phyloP scores from a whole-genome alignment of 129 eudicot species.

The Tagetes erecta region DNA sequence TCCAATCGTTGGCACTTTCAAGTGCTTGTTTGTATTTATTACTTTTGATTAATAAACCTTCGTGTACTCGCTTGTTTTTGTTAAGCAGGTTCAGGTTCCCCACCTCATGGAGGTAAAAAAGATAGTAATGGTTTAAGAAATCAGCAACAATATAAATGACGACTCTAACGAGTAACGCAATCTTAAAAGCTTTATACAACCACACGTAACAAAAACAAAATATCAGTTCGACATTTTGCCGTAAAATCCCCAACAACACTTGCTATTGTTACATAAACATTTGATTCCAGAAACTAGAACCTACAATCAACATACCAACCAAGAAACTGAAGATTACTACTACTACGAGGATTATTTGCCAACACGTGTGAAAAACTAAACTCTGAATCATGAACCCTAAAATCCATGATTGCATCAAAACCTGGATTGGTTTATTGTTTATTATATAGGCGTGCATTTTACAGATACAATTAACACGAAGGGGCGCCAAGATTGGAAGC shows the following conservation, averaged over 20 bases:
- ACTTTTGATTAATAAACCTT: too few species aligned
- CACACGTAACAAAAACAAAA: not conserved
- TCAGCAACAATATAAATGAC: not conserved
- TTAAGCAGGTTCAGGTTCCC: too few species aligned
- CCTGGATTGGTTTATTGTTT: conserved; percentile 16
- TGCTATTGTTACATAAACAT: not conserved
- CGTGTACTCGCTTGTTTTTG: too few species aligned
- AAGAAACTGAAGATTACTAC: not conserved
- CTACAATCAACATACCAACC: not conserved
- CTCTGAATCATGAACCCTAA: not conserved
- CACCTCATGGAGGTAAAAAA: too few species aligned
- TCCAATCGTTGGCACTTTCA: too few species aligned
- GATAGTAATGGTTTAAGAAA: too few species aligned
- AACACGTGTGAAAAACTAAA: not conserved
- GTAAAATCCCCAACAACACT: not conserved
- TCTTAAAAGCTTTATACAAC: not conserved
- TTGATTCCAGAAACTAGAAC: not conserved
- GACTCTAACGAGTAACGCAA: too few species aligned
- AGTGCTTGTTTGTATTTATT: too few species aligned
- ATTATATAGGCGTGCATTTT: not conserved
- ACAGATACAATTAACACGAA: conserved; percentile 43
- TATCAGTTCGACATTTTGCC: not conserved
- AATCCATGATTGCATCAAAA: conserved; percentile 9
- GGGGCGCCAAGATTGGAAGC: conserved; percentile 98
- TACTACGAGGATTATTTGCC: conserved; percentile 5